Evolutionary conservation across 2,329 filamentous ascomycete species (phyloP).

Genomic region (Fusarium humuli): DNA sequence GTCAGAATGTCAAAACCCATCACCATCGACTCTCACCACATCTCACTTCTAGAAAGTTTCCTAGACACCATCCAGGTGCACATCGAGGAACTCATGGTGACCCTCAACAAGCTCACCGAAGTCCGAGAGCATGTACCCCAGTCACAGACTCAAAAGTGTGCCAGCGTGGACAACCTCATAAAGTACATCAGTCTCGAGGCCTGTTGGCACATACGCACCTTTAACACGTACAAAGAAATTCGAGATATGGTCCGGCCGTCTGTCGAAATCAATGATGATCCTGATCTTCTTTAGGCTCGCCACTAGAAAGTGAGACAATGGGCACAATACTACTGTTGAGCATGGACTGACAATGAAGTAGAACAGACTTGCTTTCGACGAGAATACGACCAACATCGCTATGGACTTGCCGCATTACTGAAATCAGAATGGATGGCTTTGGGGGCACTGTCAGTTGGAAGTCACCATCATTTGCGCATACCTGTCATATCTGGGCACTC

Average conservation of each 20-base stretch:
- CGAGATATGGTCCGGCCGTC: not conserved
- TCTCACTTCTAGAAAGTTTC: conserved; percentile 8
- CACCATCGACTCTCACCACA: not conserved
- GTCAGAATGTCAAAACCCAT: not conserved
- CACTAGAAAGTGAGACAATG: not conserved
- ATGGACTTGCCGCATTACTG: not conserved
- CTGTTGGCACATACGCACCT: conserved; percentile 1
- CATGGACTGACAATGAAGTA: not conserved
- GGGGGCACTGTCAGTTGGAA: not conserved
- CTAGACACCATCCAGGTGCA: not conserved
- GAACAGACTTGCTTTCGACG: not conserved
- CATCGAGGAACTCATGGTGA: conserved; percentile 4
- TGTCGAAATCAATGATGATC: not conserved
- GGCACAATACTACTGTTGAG: not conserved
- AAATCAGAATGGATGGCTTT: not conserved
- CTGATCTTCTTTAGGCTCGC: not conserved
- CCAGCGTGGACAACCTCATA: not conserved
- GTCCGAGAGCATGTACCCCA: conserved; percentile 1
- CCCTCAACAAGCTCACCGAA: conserved; percentile 9
- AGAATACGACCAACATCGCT: not conserved
- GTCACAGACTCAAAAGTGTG: not conserved
- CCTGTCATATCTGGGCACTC: not conserved
- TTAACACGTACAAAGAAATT: not conserved
- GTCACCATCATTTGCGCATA: not conserved
- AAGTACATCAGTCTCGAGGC: conserved; percentile 11